Percentiles rank a stretch among this genome's conserved stretches.
Conservation (phyloP, 352 stramenopile species). For the Albugo laibachii region DNA sequence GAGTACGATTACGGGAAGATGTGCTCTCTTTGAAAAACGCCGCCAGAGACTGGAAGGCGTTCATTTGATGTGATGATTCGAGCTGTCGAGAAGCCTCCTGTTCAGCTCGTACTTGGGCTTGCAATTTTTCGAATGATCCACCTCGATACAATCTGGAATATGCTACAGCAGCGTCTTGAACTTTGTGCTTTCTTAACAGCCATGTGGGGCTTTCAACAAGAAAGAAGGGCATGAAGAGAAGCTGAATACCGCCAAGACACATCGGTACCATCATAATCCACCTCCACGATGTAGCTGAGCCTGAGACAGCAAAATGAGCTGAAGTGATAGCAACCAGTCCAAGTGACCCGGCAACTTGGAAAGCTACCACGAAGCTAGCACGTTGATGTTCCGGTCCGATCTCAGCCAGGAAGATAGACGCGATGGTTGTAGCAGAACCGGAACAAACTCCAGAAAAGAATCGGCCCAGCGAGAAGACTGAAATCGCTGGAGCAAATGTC, state of each 20-base stretch:
- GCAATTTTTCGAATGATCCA: constrained; percentile 11
- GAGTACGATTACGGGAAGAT: neutral
- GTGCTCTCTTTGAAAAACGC: neutral
- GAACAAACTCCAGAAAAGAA: constrained; percentile 19
- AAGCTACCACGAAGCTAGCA: constrained; percentile 17
- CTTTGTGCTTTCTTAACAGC: constrained; percentile 11
- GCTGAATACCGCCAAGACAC: constrained; percentile 13
- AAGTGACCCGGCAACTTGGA: constrained; percentile 14
- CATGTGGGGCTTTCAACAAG: constrained; percentile 19
- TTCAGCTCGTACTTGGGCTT: constrained; percentile 7
- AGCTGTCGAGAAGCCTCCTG: neutral
- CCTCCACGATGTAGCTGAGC: constrained; percentile 12
- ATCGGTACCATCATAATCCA: constrained; percentile 20
- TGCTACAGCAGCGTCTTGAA: constrained; percentile 10
- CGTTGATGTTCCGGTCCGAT: constrained; percentile 14
- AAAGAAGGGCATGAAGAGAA: constrained; percentile 8
- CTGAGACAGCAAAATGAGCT: constrained; percentile 16
- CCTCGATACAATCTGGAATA: constrained; percentile 16
- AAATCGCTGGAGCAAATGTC: constrained; percentile 18
- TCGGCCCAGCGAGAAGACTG: constrained; percentile 17
- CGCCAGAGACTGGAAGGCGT: neutral
- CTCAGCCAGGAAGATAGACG: constrained; percentile 15
- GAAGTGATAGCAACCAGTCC: constrained; percentile 15
- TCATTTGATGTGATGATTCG: neutral
- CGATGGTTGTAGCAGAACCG: constrained; percentile 15